Evolutionary conservation across 345 rosid genomes (phyloP).

Genomic region (Barbarea vulgaris): DNA sequence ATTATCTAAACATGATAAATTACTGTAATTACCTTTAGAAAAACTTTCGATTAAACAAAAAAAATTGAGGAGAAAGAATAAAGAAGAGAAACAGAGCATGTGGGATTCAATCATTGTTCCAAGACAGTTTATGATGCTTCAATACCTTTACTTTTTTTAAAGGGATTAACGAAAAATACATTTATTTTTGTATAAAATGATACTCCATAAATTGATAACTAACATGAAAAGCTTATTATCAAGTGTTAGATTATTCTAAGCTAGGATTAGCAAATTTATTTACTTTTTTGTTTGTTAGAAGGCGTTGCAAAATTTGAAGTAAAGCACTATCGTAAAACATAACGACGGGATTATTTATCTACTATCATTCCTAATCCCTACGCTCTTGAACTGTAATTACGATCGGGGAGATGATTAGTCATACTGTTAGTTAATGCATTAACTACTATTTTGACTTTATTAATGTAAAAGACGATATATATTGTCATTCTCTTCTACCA

Average conservation of each 20-base stretch:
- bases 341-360: slow-evolving; percentile 1
- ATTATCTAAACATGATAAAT: background rate
- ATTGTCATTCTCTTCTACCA: background rate
- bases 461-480: background rate
- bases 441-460: background rate
- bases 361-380: background rate
- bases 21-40: background rate
- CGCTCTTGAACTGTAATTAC: slow-evolving; percentile 5
- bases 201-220: background rate
- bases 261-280: background rate
- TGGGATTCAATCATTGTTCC: slow-evolving; percentile 41
- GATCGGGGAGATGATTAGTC: slow-evolving; percentile 23
- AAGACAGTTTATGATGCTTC: slow-evolving; percentile 33
- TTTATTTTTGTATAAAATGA: background rate
- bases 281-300: background rate
- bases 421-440: background rate
- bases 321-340: background rate
- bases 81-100: slow-evolving; percentile 41
- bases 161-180: background rate
- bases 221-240: background rate
- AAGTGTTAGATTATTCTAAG: background rate
- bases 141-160: slow-evolving; percentile 17
- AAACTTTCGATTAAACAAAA: slow-evolving; percentile 17
- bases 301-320: background rate
- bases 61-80: slow-evolving; percentile 30